These are phyloP conservation scores for Eucalyptus albens DNA, from an alignment of 345 rosid species.

Conservation along the genomic window DNA sequence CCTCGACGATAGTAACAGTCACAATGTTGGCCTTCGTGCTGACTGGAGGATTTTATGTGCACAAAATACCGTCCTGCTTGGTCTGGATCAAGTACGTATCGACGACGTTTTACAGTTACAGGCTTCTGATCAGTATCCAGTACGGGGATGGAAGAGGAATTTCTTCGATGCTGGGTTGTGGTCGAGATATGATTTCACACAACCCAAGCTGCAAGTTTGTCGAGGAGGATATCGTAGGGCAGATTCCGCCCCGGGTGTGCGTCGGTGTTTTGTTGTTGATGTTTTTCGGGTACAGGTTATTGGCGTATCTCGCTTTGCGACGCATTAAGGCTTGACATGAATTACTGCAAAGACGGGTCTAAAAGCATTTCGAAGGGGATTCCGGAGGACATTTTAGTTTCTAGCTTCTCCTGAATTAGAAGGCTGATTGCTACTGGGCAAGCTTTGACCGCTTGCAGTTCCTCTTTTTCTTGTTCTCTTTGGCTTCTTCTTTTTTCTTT, in stretches of 20 bases:
- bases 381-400: not conserved
- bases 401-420: not conserved
- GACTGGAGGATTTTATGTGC: conserved; percentile 83
- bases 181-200: not conserved
- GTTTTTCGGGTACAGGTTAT: conserved; percentile 71
- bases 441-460: not conserved
- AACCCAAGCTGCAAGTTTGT: conserved; percentile 42
- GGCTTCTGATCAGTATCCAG: conserved; percentile 51
- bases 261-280: conserved; percentile 36
- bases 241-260: conserved; percentile 36
- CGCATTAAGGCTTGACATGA: conserved; percentile 17
- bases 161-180: conserved; percentile 38
- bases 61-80: conserved; percentile 59
- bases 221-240: conserved; percentile 55
- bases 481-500: not conserved
- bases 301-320: conserved; percentile 78
- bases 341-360: not conserved
- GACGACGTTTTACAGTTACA: conserved; percentile 62
- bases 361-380: not conserved
- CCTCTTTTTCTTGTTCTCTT: not conserved
- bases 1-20: conserved; percentile 73
- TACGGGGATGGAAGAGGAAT: conserved; percentile 44
- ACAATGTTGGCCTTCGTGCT: conserved; percentile 83
- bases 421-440: not conserved
- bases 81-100: conserved; percentile 77